Base-by-base conservation (phyloP, 345 rosid species). In the Gossypium stocksii region DNA sequence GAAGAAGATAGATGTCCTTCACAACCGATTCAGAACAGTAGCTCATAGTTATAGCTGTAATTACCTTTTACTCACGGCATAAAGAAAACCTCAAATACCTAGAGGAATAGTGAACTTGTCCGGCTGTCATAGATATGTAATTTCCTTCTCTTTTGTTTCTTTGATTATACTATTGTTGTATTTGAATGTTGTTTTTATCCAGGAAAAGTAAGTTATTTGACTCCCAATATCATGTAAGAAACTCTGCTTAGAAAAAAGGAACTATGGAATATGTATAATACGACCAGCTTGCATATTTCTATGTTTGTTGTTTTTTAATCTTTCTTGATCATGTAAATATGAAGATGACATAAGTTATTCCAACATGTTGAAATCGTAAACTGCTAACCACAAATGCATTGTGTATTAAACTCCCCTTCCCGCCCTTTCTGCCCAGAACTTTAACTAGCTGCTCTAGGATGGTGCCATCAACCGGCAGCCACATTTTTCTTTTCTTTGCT, bases 1-100 rank as follows among this genome's bases (percentile, higher is more conserved):
- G 93, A 85, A 76, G 93, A 84, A 74, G 94, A 86, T 56, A 78
- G 85, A 80, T 86, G 86, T 67, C 78, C 79, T 56, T 74, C 88
- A 52, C 85, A 76, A 65, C 87, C 87, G 20, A 77, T 83, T 77
- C 92, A 85, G 83, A 86, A 86, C 83, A 86, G 83, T 81, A 85
- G 88, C 81, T 73, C 83, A 19, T 82, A 59, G 63, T 57, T 7
- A 59, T 60, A 79, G 77, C 23, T 73, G 66, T 41, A 49, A 53
- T 34, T 46, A 61, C 22, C 25, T 29, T 56, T 54, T 29, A 70
- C 73, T 70, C 72, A 69, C 23, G 46, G 11, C 73, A 70, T 53
- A 52, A 34, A 34, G 4, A 57, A 46, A 29, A 29, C 41, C 15
- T n/a, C 73, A 34, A 51, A 22, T 51, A 70, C 61, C 12, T 52